These are phyloP conservation scores for Magnaporthiopsis poae DNA, from an alignment of 2,329 filamentous ascomycete genomes.

Conservation along the genomic window DNA sequence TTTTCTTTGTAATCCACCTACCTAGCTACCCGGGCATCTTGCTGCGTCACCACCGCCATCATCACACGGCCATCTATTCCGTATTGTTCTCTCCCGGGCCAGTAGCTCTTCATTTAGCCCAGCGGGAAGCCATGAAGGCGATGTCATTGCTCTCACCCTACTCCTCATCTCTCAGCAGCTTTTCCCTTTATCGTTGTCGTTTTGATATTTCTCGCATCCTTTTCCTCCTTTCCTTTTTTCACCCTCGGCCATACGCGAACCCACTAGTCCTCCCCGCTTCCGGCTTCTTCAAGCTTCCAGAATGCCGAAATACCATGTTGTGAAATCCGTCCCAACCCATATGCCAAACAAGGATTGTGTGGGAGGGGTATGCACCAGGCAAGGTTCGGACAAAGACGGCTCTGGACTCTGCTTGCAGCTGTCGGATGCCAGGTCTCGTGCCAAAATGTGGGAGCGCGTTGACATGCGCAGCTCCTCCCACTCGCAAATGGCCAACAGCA, in stretches of 20 bases:
- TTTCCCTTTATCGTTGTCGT: neutral
- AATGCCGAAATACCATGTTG: neutral
- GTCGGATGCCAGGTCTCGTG: neutral
- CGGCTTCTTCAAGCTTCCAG: slow-evolving; percentile 9
- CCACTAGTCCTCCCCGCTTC: neutral
- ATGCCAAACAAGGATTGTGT: neutral
- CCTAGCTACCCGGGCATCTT: neutral
- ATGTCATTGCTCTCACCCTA: neutral
- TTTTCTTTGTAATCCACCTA: neutral
- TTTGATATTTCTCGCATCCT: neutral
- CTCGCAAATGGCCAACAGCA: neutral
- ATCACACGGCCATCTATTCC: neutral
- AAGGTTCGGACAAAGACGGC: neutral
- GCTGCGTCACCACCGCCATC: neutral
- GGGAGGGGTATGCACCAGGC: neutral
- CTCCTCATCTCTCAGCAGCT: neutral
- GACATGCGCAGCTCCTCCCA: neutral
- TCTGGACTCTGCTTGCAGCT: neutral
- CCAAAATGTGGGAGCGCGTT: neutral
- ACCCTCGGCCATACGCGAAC: neutral
- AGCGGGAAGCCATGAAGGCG: neutral
- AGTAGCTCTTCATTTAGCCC: neutral
- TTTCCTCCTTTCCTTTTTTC: neutral
- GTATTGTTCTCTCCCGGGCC: neutral
- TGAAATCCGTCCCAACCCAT: neutral